phyloP scores from a whole-genome alignment of 78 protist genomes.

The Dictyostelium firmibasis region DNA sequence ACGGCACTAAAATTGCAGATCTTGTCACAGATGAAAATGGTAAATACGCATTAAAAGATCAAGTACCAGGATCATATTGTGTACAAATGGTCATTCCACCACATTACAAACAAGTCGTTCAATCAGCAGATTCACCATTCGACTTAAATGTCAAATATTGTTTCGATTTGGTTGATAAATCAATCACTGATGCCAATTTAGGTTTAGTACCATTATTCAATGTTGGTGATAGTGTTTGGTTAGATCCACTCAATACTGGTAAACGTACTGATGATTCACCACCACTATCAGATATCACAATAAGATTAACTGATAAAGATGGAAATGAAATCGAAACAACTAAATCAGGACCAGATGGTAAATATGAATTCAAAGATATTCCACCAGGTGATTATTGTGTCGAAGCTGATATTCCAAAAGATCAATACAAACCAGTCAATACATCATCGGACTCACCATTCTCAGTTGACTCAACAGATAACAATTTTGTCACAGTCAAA shows the following conservation, averaged over 20 bases:
- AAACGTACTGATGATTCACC: not conserved
- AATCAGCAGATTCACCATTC: not conserved
- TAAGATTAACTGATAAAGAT: not conserved
- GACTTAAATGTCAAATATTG: not conserved
- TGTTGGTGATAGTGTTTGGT: not conserved
- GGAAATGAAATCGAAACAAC: not conserved
- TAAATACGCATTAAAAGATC: not conserved
- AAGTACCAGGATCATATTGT: slow-evolving; percentile 29
- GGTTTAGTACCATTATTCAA: not conserved
- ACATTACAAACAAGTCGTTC: not conserved
- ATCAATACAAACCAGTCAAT: not conserved
- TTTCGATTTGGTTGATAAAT: not conserved
- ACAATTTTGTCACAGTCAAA: not conserved
- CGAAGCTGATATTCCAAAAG: not conserved
- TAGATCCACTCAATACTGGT: not conserved
- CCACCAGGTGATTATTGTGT: slow-evolving; percentile 26
- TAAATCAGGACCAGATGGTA: not conserved
- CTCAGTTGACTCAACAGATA: not conserved
- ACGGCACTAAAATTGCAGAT: not conserved
- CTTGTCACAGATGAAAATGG: not conserved
- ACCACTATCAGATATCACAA: not conserved
- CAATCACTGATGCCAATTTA: not conserved
- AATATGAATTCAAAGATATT: not conserved
- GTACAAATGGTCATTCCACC: not conserved
- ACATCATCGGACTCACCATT: not conserved